Evolutionary conservation across 75 land plant species (phyloP).

Genomic region (Pinus albicaulis): DNA sequence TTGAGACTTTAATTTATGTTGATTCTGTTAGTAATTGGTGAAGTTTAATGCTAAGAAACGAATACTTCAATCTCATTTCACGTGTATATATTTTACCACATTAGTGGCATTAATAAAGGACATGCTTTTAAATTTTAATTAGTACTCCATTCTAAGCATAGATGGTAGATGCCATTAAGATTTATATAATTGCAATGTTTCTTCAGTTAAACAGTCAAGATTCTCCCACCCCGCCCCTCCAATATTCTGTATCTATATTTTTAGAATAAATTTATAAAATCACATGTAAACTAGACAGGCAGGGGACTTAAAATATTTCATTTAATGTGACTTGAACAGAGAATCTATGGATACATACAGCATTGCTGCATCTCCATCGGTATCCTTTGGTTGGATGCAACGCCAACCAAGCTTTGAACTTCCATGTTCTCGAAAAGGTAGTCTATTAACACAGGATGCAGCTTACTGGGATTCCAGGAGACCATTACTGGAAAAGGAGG

Average conservation of each 20-base stretch:
- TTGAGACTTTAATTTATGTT: no score
- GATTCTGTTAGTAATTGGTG: no score
- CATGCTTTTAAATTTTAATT: not conserved
- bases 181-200: not conserved
- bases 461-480: constrained; percentile 19
- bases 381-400: constrained; percentile 28
- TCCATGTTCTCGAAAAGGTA: constrained; percentile 14
- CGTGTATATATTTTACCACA: no score
- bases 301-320: not conserved
- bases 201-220: not conserved
- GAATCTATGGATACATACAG: constrained; percentile 53
- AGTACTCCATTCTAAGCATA: not conserved
- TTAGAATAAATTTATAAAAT: not conserved
- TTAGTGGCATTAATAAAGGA: no score
- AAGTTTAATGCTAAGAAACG: no score
- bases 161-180: not conserved
- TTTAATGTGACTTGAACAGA: constrained; percentile 23
- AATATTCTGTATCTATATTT: not conserved
- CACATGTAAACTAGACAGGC: not conserved
- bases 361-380: constrained; percentile 57
- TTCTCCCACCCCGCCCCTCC: no score
- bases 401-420: constrained; percentile 13
- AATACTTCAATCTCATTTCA: no score
- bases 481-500: constrained; percentile 19
- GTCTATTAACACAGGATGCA: constrained; percentile 10